phyloP scores from a whole-genome alignment of 2,329 filamentous ascomycete genomes.

The Exophiala sideris region DNA sequence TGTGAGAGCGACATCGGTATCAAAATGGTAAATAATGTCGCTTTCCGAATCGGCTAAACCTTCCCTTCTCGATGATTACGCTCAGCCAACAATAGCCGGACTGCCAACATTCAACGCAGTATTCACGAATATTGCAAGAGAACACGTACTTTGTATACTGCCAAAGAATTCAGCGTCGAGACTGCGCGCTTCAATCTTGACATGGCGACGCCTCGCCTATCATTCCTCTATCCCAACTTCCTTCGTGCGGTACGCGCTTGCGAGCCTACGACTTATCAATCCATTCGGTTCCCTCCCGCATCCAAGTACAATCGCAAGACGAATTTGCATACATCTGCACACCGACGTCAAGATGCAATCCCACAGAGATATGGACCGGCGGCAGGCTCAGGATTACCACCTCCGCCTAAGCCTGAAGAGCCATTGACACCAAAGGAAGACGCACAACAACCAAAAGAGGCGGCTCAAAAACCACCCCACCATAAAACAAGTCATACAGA shows the following conservation, averaged over 20 bases:
- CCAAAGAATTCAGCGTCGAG: background rate
- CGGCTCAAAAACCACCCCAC: background rate
- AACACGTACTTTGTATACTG: background rate
- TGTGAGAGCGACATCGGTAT: too few relatives aligned
- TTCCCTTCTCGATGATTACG: background rate
- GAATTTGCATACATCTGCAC: constrained; percentile 38
- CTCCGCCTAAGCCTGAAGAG: constrained; percentile 34
- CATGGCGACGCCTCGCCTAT: constrained; percentile 63
- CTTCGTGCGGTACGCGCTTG: constrained; percentile 56
- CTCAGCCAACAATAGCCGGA: background rate
- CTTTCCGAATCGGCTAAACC: background rate
- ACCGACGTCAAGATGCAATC: constrained; percentile 38
- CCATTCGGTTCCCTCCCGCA: constrained; percentile 38
- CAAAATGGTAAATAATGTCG: too few relatives aligned
- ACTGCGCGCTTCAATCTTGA: background rate
- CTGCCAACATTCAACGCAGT: background rate
- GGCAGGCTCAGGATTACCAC: constrained; percentile 40
- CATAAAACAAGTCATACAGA: constrained; percentile 7
- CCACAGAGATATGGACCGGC: constrained; percentile 47
- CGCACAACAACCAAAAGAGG: constrained; percentile 13
- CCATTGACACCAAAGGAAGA: constrained; percentile 15
- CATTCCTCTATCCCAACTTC: constrained; percentile 67
- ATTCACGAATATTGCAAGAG: background rate
- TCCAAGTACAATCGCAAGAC: constrained; percentile 30
- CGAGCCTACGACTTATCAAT: constrained; percentile 43